A percentile compares a stretch with the other conserved stretches of the same genome.
phyloP scores from a whole-genome alignment of 768 basidiomycete genomes.

The Lentinula aciculospora region DNA sequence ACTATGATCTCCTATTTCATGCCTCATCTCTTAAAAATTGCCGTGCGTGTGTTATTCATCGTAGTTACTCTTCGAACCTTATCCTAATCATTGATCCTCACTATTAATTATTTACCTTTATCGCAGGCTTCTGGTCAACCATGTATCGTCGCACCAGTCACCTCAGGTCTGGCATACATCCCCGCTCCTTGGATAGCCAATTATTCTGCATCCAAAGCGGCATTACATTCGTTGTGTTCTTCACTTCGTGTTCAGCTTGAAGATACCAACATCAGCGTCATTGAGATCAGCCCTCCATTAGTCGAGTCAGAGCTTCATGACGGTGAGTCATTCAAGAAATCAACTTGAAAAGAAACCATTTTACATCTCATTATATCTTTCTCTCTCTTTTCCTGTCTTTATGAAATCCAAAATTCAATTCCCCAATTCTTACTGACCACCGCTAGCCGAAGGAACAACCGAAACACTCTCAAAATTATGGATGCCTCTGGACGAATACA shows the following conservation, averaged over 20 bases:
- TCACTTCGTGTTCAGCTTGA: slow-evolving; percentile 42
- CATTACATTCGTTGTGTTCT: slow-evolving; percentile 44
- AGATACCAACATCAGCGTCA: slow-evolving; percentile 44
- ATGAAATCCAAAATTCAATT: too few relatives aligned
- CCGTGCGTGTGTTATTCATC: slow-evolving; percentile 26
- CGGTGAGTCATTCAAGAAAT: slow-evolving; percentile 36
- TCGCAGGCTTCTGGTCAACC: slow-evolving; percentile 39
- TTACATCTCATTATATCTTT: too few relatives aligned
- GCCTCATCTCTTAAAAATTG: slow-evolving; percentile 51
- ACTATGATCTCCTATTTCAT: slow-evolving; percentile 41
- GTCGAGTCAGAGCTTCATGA: slow-evolving; percentile 62
- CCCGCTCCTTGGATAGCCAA: slow-evolving; percentile 37
- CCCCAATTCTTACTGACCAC: too few relatives aligned
- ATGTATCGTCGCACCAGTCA: slow-evolving; percentile 44
- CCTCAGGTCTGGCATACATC: slow-evolving; percentile 45
- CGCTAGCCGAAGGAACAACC: slow-evolving; percentile 49
- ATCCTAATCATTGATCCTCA: not conserved
- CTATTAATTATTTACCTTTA: too few relatives aligned
- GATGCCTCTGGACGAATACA: slow-evolving; percentile 49
- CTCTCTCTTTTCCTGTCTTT: too few relatives aligned
- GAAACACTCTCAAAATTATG: slow-evolving; percentile 42
- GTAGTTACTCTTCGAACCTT: not conserved
- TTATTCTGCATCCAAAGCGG: slow-evolving; percentile 56
- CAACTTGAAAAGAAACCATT: too few relatives aligned
- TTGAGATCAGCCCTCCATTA: slow-evolving; percentile 60